Evolutionary conservation across 2,329 filamentous ascomycete species (phyloP).

Genomic region (Sporothrix sp.): DNA sequence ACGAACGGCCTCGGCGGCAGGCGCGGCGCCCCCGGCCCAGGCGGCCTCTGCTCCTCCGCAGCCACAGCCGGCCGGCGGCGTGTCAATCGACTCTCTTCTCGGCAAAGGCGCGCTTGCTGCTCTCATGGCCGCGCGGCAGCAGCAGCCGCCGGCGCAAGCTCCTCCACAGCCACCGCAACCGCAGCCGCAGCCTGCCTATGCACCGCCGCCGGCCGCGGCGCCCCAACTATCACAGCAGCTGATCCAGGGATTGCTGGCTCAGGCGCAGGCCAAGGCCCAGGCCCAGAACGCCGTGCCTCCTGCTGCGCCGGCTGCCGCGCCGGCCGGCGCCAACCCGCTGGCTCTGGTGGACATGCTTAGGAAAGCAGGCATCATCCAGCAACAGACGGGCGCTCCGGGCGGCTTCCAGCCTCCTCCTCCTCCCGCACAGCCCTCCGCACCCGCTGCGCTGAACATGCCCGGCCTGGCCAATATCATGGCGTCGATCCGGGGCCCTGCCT

Average conservation of each 20-base stretch:
- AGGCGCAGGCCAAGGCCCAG: neutral
- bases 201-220: neutral
- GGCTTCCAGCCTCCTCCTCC: neutral
- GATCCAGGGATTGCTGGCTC: neutral
- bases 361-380: constrained; percentile 52
- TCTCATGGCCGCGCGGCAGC: constrained; percentile 40
- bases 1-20: constrained; percentile 15
- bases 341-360: constrained; percentile 58
- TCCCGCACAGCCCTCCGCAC: constrained; percentile 20
- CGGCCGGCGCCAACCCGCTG: constrained; percentile 31
- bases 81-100: constrained; percentile 50
- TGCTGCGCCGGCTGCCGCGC: neutral
- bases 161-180: constrained; percentile 37
- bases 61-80: constrained; percentile 21
- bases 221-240: neutral
- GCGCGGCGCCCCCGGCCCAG: constrained; percentile 10
- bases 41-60: constrained; percentile 23
- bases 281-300: too few relatives aligned
- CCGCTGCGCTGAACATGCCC: constrained; percentile 19
- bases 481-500: constrained; percentile 16
- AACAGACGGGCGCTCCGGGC: constrained; percentile 18
- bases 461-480: constrained; percentile 23
- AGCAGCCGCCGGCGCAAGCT: constrained; percentile 22
- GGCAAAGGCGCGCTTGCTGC: constrained; percentile 51
- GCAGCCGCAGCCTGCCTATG: constrained; percentile 31